These are phyloP conservation scores for Fraxinus paxiana DNA, from an alignment of 305 asterid species.

Conservation along the genomic window DNA sequence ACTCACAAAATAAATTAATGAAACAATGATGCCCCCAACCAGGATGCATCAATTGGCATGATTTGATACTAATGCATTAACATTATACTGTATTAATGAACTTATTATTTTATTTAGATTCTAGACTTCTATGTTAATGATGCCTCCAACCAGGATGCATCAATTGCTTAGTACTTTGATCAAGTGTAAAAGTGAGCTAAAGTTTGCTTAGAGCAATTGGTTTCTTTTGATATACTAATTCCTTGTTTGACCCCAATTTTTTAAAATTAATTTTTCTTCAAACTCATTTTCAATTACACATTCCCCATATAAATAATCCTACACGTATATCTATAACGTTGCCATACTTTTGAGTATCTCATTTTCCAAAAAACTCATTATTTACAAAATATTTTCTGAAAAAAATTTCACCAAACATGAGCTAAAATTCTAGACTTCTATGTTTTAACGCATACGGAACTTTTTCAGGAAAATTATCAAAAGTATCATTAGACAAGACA, in stretches of 20 bases:
- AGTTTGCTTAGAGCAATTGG: background rate
- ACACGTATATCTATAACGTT: background rate
- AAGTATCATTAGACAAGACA: background rate
- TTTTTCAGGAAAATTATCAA: background rate
- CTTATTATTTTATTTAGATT: background rate
- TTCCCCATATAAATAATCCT: background rate
- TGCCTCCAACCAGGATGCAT: background rate
- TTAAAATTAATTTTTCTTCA: background rate
- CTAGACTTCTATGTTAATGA: background rate
- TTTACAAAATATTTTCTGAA: background rate
- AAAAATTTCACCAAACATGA: background rate
- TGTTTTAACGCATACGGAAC: background rate
- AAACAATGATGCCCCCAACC: background rate
- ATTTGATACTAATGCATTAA: background rate
- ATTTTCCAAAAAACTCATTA: background rate
- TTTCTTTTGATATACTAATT: background rate
- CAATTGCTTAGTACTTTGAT: conserved; percentile 1
- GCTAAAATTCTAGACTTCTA: background rate
- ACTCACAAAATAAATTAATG: background rate
- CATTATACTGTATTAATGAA: background rate
- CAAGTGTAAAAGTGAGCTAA: background rate
- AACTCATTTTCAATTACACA: background rate
- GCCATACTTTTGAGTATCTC: background rate
- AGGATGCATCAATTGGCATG: background rate
- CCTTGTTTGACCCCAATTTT: background rate